Evolutionary conservation across 768 basidiomycete species (phyloP), one percentile per base, ranked within the genome.

Genomic region (Crassisporium funariophilum): DNA sequence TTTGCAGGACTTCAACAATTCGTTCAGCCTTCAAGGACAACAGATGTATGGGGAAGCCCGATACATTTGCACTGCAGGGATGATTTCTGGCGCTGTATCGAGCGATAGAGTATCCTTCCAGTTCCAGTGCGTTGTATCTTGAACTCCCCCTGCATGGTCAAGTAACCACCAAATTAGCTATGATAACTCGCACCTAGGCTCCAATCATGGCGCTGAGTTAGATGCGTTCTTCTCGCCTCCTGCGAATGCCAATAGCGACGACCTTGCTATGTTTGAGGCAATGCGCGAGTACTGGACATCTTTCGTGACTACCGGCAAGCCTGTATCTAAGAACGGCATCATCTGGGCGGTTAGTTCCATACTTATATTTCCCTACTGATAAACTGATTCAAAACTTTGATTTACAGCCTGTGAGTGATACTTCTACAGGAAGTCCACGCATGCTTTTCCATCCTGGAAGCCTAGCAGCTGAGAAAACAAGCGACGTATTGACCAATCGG

Each of bases 21-120:
- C 67, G 5, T 63, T 71, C 24, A 68, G 69, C 43, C 58, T 70
- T 7, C 72, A 73, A 48, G 71, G 65, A 7, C 70, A 73, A 39
- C 70, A 72, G 49, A 74, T 75, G 70, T 75, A 74, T 48, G 74
- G 74, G 21, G 74, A 75, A 45, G 63, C 63, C 42, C 54, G 74
- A 39, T 74, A 72, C 40, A 73, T 75, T n/a, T 75, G 74, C 47
- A 68, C 67, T 6, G 71, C 73, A 11, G 53, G 54, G 10, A 53
- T 74, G 58, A 65, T 75, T 36, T 53, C 67, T 1, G 65, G 63
- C 8, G 59, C 61, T 38, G 58, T 45, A n/a, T 46, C 41, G 13
- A 41, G 23, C 1, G 33, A 20, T 13, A 41, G 41, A 25, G 34
- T 41, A 8, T 56, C 67, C 0, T 74, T 61, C 46, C 67, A 71